Evolutionary conservation across 768 basidiomycete genomes (phyloP).

Genomic region (Leccinum obscurum): DNA sequence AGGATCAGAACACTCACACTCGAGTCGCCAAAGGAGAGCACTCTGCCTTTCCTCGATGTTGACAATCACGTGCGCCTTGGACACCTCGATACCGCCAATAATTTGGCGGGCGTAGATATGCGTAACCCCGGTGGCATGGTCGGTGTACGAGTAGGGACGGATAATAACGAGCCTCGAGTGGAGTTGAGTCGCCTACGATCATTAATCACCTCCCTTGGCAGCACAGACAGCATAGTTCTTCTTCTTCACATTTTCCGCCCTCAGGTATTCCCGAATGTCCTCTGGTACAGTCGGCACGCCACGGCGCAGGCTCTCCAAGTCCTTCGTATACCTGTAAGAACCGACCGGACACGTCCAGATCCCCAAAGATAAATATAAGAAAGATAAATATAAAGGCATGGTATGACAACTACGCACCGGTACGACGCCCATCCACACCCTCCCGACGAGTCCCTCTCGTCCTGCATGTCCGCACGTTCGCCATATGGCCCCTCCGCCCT

Average conservation of each 20-base stretch:
- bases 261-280: conserved; percentile 23
- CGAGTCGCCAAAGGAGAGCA: too few species aligned
- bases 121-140: too few species aligned
- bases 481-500: conserved; percentile 26
- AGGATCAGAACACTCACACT: too few species aligned
- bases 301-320: conserved; percentile 25
- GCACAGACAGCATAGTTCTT: conserved; percentile 25
- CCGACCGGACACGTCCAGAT: background rate
- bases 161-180: too few species aligned
- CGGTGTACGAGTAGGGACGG: too few species aligned
- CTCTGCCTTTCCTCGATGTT: too few species aligned
- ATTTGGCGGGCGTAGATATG: too few species aligned
- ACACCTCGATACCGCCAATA: too few species aligned
- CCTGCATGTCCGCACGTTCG: conserved; percentile 16
- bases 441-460: conserved; percentile 12
- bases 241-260: conserved; percentile 22
- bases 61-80: too few species aligned
- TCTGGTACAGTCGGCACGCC: conserved; percentile 15
- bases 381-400: background rate
- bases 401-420: conserved; percentile 15
- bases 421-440: conserved; percentile 28
- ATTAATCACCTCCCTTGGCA: conserved; percentile 37
- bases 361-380: background rate
- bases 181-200: too few species aligned
- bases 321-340: conserved; percentile 24